Percentiles rank a stretch among this genome's conserved stretches.
These are phyloP conservation scores for Megacollybia marginata DNA, from an alignment of 768 basidiomycete species.

Conservation along the genomic window DNA sequence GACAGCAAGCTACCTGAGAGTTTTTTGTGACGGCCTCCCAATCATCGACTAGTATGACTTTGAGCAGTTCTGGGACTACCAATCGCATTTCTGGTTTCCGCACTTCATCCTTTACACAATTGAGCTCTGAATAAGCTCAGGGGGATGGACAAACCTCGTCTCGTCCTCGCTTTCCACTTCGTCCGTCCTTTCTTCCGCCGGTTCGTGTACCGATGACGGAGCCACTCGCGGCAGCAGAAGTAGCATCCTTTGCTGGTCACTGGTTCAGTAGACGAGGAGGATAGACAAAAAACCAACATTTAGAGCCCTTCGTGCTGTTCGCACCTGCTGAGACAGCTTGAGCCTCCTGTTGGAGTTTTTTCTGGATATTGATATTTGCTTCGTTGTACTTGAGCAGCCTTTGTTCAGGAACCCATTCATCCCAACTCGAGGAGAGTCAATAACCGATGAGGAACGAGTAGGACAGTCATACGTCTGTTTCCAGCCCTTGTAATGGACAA, in stretches of 20 bases:
- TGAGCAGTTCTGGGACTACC: conserved; percentile 82
- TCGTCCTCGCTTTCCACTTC: conserved; percentile 63
- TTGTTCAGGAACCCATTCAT: conserved; percentile 86
- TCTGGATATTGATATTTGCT: conserved; percentile 70
- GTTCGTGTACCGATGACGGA: conserved; percentile 16
- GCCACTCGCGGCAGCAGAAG: conserved; percentile 8
- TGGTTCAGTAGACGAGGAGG: too few species aligned
- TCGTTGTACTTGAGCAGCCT: conserved; percentile 86
- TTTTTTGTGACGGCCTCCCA: conserved; percentile 98
- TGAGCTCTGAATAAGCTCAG: background rate
- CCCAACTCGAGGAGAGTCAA: conserved; percentile 58
- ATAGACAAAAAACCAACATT: too few species aligned
- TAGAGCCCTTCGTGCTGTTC: conserved; percentile 7
- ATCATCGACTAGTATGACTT: conserved; percentile 87
- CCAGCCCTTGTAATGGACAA: conserved; percentile 99
- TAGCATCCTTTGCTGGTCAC: background rate
- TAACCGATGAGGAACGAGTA: conserved; percentile 1
- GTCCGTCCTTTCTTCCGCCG: conserved; percentile 50
- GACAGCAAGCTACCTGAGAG: conserved; percentile 52
- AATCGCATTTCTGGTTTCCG: conserved; percentile 76
- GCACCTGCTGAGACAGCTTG: conserved; percentile 17
- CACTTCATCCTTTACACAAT: background rate
- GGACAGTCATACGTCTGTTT: conserved; percentile 75
- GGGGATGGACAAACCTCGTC: conserved; percentile 51
- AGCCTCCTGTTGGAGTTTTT: conserved; percentile 41